Evolutionary conservation across 768 basidiomycete genomes (phyloP), one percentile per base, ranked within the genome.

Genomic region (Rhodocollybia butyracea): DNA sequence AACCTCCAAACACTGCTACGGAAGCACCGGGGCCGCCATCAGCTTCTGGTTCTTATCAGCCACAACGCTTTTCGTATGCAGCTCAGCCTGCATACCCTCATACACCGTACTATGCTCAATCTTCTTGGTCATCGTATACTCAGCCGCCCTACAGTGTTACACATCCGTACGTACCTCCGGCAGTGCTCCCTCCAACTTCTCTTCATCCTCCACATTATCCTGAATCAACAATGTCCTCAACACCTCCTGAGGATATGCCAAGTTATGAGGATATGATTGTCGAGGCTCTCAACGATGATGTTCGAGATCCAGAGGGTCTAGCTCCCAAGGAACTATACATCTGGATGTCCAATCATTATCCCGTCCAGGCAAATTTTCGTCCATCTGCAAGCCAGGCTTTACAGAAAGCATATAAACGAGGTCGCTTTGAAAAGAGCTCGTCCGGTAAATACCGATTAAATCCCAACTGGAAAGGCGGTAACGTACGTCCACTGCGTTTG

Each of bases 261-360:
- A 89, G 87, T 59, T 94, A 94, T 55, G 91, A 94, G 64, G 91
- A 94, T 59, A 94, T 94, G 92, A 89, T 94, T 17, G 88, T 87
- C 11, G 88, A 89, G 64, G 91, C 90, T 1, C 72, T 94, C 24
- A 69, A 74, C 13, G 87, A 86, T 54, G 77, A 81, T 40, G 74
- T 54, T 36, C 32, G 71, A 6, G 89, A 91, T 55, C 75, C 83
- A 1, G 88, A 94, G 43, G 92, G 92, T 17, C 81, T 82, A 54
- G 85, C 85, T 6, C 92, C 92, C n/a, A 93, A 90, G 66, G 83
- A 84, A 57, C 64, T 94, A 29, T 94, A 91, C 66, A 73, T 81
- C 5, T 91, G 88, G 88, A 94, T 94, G 88, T 85, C 85, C 3
- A 74, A 81, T 29, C 79, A 82, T 36, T 94, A 91, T 67, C 92